These are phyloP conservation scores for Viridothelium virens DNA, from an alignment of 495 filamentous ascomycete genomes.

Conservation along the genomic window DNA sequence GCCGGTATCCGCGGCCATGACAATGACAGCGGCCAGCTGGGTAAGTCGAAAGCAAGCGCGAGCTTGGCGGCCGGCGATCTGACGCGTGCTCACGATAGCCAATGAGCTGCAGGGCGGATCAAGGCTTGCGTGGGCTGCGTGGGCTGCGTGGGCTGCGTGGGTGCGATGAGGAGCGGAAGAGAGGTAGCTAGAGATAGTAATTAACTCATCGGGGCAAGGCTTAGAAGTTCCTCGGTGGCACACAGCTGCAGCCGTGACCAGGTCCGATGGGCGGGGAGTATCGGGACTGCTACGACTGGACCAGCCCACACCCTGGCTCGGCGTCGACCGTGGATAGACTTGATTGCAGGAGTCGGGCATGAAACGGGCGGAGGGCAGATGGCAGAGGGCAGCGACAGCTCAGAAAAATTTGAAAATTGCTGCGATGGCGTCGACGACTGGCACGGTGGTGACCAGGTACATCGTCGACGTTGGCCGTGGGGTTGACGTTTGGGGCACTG, in stretches of 20 bases:
- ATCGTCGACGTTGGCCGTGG: neutral
- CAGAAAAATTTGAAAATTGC: neutral
- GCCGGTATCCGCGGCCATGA: neutral
- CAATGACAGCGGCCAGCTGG: no score
- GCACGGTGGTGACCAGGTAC: neutral
- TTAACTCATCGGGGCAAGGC: no score
- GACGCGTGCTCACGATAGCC: neutral
- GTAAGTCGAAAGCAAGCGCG: no score
- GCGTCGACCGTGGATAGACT: constrained; percentile 7
- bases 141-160: no score
- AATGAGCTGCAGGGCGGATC: constrained; percentile 4
- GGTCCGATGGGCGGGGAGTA: constrained; percentile 1
- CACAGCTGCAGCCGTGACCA: neutral
- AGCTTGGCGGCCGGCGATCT: no score
- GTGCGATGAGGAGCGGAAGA: no score
- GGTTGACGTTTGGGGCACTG: no score
- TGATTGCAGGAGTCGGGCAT: constrained; percentile 12
- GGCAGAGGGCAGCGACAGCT: neutral
- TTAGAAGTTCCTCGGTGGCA: neutral
- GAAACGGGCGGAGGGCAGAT: constrained; percentile 1
- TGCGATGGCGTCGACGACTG: neutral
- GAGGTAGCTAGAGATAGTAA: no score
- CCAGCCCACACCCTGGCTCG: neutral
- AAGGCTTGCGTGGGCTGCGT: neutral
- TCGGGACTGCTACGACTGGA: neutral